These are phyloP conservation scores for Penicillium ochrochloron DNA, from an alignment of 495 filamentous ascomycete species.

Conservation along the genomic window DNA sequence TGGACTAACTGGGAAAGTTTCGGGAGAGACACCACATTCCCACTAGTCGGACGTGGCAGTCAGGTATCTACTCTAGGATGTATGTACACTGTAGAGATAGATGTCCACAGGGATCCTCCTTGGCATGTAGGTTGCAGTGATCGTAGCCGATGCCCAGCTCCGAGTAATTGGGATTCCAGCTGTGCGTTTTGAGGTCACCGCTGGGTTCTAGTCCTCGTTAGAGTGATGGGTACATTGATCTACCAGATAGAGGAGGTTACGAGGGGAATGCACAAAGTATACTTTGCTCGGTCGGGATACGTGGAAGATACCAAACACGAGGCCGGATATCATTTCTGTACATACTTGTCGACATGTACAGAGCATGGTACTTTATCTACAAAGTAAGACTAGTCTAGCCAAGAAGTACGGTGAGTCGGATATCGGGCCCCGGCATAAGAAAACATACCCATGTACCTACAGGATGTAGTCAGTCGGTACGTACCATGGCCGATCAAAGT, in stretches of 20 bases:
- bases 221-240: background rate
- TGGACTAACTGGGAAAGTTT: background rate
- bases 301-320: background rate
- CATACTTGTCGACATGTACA: background rate
- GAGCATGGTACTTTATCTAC: background rate
- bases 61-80: background rate
- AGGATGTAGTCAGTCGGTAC: too few relatives aligned
- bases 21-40: background rate
- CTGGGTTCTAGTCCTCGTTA: background rate
- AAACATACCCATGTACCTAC: too few relatives aligned
- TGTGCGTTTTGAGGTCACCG: background rate
- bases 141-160: slow-evolving; percentile 29
- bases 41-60: background rate
- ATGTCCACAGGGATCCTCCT: slow-evolving; percentile 27
- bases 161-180: slow-evolving; percentile 33
- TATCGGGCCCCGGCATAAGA: background rate
- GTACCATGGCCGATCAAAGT: background rate
- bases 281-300: background rate
- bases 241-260: background rate
- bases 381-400: background rate
- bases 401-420: slow-evolving; percentile 10
- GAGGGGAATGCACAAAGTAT: background rate
- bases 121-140: slow-evolving; percentile 32
- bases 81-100: background rate
- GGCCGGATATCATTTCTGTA: background rate